Percentiles rank a stretch among this genome's conserved stretches.
Evolutionary conservation across 2,329 filamentous ascomycete genomes (phyloP).

Genomic region (Cladosporium colombiae): DNA sequence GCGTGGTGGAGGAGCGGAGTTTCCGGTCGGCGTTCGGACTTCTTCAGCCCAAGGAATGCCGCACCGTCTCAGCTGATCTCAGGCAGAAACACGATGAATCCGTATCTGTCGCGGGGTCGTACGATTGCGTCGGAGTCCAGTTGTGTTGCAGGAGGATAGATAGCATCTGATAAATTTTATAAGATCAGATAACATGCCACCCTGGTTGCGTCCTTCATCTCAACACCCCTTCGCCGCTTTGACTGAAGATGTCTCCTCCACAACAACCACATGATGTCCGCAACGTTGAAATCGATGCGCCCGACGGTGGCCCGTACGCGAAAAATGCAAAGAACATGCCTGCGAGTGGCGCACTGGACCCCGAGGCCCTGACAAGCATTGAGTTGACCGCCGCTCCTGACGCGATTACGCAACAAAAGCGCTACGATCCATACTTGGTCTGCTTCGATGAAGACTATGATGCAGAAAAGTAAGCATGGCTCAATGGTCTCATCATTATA

Average conservation of each 20-base stretch:
- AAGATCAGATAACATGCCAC: not conserved
- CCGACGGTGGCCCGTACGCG: too few species aligned
- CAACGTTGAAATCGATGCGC: too few species aligned
- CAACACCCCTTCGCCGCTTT: not conserved
- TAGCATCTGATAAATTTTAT: not conserved
- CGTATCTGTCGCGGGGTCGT: not conserved
- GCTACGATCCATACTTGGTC: slow-evolving; percentile 1
- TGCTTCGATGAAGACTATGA: not conserved
- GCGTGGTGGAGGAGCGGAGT: not conserved
- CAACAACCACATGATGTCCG: too few species aligned
- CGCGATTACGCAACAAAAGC: not conserved
- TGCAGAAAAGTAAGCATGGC: not conserved
- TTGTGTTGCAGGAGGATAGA: too few species aligned
- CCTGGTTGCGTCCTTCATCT: not conserved
- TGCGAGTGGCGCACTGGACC: not conserved
- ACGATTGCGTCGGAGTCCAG: not conserved
- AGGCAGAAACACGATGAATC: not conserved
- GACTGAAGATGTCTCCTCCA: not conserved
- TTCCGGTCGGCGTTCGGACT: not conserved
- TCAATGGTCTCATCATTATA: not conserved
- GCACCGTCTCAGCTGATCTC: not conserved
- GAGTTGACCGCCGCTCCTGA: not conserved
- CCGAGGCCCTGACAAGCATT: not conserved
- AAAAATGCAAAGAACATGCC: too few species aligned
- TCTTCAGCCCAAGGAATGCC: not conserved